Base-by-base conservation (phyloP, 1,284 basidiomycete species). In the Thelephora terrestris region DNA sequence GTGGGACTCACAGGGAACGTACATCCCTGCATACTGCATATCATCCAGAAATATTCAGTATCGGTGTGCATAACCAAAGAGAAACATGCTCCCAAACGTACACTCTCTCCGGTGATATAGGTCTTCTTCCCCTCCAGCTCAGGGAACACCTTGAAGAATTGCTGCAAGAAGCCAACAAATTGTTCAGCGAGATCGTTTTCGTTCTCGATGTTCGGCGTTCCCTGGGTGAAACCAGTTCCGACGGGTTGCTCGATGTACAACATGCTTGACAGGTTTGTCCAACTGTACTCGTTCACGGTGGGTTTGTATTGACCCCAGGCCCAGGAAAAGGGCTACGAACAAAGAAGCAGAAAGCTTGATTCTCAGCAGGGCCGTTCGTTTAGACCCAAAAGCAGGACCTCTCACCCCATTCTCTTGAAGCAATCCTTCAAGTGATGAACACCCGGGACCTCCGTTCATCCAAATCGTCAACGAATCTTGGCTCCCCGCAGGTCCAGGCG, bases 211-310 rank as follows among this genome's bases (percentile, higher is more conserved):
- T 81, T 76, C 1, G 85, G 83, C 7, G 57, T 71, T 5, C 90
- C 90, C 54, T 81, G 79, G 1, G 83, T 83, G 60, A 83, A 91
- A 1, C 90, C 90, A 0, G 85, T 89, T 6, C 85, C 84, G 23
- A 90, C 79, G 0, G 90, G 90, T 56, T 92, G 90, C 57, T 93
- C 88, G 5, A 91, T 75, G 72, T 76, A 91, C 14, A 91, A 65
- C n/a, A 90, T 67, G 51, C 80, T 85, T 1, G 83, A 84, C 24
- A 90, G 66, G 57, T 91, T 90, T 1, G 84, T 86, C 87, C 86
- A 91, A 57, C 83, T 83, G 60, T 76, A 78, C 52, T 81, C 74
- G 54, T 91, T 92, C 2, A 64, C 65, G 0, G 75, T 80, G 1
- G 85, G 78, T 48, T 73, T 71, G 2, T 79, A 80, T 53, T 78